Evolutionary conservation across 1,284 basidiomycete species (phyloP).

Genomic region (Austropuccinia psidii): DNA sequence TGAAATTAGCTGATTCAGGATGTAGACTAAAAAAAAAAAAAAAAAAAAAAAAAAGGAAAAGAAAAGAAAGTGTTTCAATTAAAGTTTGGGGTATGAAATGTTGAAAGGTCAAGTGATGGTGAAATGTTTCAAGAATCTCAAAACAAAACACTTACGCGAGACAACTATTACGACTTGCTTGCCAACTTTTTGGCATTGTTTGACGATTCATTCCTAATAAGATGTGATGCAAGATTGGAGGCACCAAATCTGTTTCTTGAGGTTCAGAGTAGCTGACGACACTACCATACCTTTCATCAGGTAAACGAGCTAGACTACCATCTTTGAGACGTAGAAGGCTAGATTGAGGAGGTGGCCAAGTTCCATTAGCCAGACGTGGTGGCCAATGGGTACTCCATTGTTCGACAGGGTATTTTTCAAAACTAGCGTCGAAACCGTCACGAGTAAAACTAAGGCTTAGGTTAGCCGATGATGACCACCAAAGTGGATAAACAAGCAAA

Average conservation of each 20-base stretch:
- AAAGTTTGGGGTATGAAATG: not conserved
- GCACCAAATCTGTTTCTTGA: slow-evolving; percentile 30
- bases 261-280: slow-evolving; percentile 16
- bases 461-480: not conserved
- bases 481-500: slow-evolving; percentile 23
- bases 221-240: slow-evolving; percentile 38
- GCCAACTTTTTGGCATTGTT: slow-evolving; percentile 36
- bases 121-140: not conserved
- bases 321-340: slow-evolving; percentile 8
- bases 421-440: slow-evolving; percentile 21
- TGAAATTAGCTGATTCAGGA: slow-evolving; percentile 33
- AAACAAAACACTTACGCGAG: slow-evolving; percentile 8
- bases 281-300: slow-evolving; percentile 16
- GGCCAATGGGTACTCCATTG: slow-evolving; percentile 29
- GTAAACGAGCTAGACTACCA: slow-evolving; percentile 21
- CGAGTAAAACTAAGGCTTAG: slow-evolving; percentile 2
- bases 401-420: slow-evolving; percentile 22
- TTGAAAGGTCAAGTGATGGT: not conserved
- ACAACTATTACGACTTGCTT: slow-evolving; percentile 33
- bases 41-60: not conserved
- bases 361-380: slow-evolving; percentile 4
- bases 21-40: slow-evolving; percentile 15
- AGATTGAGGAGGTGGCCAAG: slow-evolving; percentile 5
- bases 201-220: slow-evolving; percentile 33
- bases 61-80: not conserved